Conservation (phyloP, 75 land plant species). For the Larix kaempferi region DNA sequence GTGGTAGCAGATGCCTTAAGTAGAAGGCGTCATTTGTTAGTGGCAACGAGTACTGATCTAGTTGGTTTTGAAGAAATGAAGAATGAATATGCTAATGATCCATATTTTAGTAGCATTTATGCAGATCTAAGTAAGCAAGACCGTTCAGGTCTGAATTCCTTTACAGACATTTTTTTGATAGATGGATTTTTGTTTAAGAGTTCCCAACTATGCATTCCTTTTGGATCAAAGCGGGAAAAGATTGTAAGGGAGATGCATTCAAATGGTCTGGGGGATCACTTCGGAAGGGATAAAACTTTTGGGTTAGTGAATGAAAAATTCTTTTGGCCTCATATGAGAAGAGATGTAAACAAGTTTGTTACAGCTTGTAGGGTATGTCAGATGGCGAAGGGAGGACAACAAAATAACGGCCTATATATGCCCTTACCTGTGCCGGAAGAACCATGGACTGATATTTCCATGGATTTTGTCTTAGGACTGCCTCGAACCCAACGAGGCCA, state of each 20-base stretch:
- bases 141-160: too few relatives aligned
- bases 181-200: too few relatives aligned
- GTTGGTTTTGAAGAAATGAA: too few relatives aligned
- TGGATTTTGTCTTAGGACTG: conserved; percentile 13
- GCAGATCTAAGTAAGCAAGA: too few relatives aligned
- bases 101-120: background rate
- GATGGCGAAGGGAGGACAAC: conserved; percentile 1
- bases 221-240: background rate
- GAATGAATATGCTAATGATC: too few relatives aligned
- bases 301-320: background rate
- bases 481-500: background rate
- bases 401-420: background rate
- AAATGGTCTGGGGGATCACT: background rate
- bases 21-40: too few relatives aligned
- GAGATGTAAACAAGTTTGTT: conserved; percentile 5
- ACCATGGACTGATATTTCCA: conserved; percentile 11
- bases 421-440: conserved; percentile 11
- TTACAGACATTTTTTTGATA: too few relatives aligned
- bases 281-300: conserved; percentile 1
- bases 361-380: too few relatives aligned
- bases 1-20: too few relatives aligned
- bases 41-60: too few relatives aligned
- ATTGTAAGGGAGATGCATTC: background rate
- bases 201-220: too few relatives aligned
- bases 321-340: conserved; percentile 13